phyloP scores from a whole-genome alignment of 129 eudicot species.

The Flaveria robusta region DNA sequence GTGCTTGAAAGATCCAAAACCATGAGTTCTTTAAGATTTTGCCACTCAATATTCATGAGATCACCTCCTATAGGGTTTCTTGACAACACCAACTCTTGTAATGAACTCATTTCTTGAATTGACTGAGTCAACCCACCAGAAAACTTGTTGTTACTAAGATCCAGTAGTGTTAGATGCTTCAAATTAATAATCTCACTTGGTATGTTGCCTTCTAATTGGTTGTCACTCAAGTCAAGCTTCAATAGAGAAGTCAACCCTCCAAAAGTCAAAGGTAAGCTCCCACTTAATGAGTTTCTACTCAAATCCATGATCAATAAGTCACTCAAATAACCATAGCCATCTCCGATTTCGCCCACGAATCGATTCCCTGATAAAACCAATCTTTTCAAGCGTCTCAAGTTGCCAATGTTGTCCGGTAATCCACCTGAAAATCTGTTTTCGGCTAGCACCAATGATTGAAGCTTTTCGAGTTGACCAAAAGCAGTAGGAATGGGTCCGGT shows the following conservation, averaged over 20 bases:
- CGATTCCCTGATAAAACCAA: slow-evolving; percentile 60
- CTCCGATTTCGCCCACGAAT: slow-evolving; percentile 52
- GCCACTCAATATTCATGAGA: slow-evolving; percentile 52
- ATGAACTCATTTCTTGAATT: slow-evolving; percentile 56
- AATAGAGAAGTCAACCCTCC: slow-evolving; percentile 68
- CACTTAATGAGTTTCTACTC: slow-evolving; percentile 63
- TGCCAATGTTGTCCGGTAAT: slow-evolving; percentile 55
- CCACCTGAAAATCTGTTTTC: slow-evolving; percentile 61
- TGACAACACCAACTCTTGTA: slow-evolving; percentile 72
- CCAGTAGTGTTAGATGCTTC: slow-evolving; percentile 68
- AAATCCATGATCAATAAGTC: slow-evolving; percentile 70
- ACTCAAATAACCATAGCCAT: slow-evolving; percentile 51
- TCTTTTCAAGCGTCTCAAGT: slow-evolving; percentile 49
- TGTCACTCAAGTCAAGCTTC: slow-evolving; percentile 80
- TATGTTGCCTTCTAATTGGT: slow-evolving; percentile 54
- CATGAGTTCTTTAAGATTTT: slow-evolving; percentile 42
- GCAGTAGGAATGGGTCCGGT: slow-evolving; percentile 51
- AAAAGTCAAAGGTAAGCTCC: slow-evolving; percentile 53
- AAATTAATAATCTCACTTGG: slow-evolving; percentile 54
- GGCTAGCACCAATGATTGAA: slow-evolving; percentile 62
- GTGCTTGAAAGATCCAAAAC: slow-evolving; percentile 65
- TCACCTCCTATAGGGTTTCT: slow-evolving; percentile 70
- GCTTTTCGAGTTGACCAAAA: slow-evolving; percentile 64
- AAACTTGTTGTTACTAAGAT: slow-evolving; percentile 66
- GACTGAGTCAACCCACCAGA: slow-evolving; percentile 61